Evolutionary conservation across 2,329 filamentous ascomycete species (phyloP), one percentile per base, ranked within the genome.

Genomic region (Talaromyces sp.): DNA sequence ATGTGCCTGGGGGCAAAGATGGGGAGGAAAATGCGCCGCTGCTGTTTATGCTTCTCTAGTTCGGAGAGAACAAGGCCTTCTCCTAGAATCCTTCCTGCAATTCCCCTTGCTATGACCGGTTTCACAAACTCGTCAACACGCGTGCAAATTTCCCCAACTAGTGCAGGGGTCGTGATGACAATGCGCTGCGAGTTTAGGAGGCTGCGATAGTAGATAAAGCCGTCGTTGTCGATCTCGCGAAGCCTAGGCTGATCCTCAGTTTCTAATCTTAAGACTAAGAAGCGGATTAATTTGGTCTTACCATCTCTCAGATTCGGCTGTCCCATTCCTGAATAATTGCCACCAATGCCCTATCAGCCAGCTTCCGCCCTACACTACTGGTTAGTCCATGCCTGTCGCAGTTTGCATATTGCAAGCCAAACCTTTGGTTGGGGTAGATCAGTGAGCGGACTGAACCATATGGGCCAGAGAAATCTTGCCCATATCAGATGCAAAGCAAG

Each of bases 41-140:
- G 89, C 19, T 60, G 62, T 67, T 70, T 92, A 78, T 96, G 92
- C 73, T 92, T 90, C 10, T 93, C 90, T 35, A 92, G 92, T 75
- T 96, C 92, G 9, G 91, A 89, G 10, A 96, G 80, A 58, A 96
- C 78, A n/a, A 77, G 17, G 0, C 74, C 74, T 35, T 72, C 61
- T n/a, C 75, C 75, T 22, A 77, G 25, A 31, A 60, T 43, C 15
- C 41, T 47, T 43, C 57, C 57, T n/a, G 57, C 57, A 25, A 60
- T 47, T 43, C 37, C 37, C 15, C 19, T 60, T 35, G 57, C 57
- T 35, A 43, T 43, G 19, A 43, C 37, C 15, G 57, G 41, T 37
- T 60, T 60, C 27, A 47, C 37, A 22, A 60, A 60, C 22, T 60
- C 57, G 13, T 60, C 37, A 22, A 43, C 41, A 11, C 37, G 57